Base-by-base conservation (phyloP, 169 alveolate genomes). In the Perkinsus olseni region DNA sequence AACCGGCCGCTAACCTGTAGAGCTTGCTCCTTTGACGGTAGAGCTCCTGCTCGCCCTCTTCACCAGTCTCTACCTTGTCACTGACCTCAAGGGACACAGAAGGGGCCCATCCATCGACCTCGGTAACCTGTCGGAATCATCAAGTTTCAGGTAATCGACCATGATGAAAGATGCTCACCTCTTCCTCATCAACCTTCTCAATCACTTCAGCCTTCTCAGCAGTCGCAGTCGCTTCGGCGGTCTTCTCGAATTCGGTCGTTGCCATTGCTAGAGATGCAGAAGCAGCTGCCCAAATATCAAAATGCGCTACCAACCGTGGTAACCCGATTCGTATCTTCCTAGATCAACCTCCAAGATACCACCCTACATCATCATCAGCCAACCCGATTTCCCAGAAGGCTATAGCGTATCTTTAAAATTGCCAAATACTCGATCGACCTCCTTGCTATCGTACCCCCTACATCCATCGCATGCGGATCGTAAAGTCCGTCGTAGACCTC, bases 11-110 rank as follows among this genome's bases (percentile, higher is more conserved):
- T 38, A 91, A 93, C 28, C 94, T 92, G 92, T 74, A 39, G 34
- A 93, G 93, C 93, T 93, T 93, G 90, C 93, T 74, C 50, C 94
- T 38, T 39, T 93, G 94, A 36, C 91, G 40, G 92, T 93, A 93
- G 50, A 93, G 62, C 91, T 93, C 95, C 21, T 93, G 93, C 51
- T 74, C 91, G 38, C 28, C 91, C 39, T 38, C 92, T 38, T 82
- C 51, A 82, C 51, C 92, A 62, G 82, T 62, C 82, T 62, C 82
- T 13, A 62, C 17, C 82, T 24, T 62, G 17, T 62, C 82, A 28
- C 17, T 62, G 82, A 62, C 82, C 82, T 62, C 82, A 62, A 62
- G 82, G 1, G 82, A 62, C 8, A 62, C 82, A 3, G 82, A 62
- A 21, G 82, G 82, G 34, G 82, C 82, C 82, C 82, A 62, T 13